phyloP scores from a whole-genome alignment of 805 yeast species.

The Starmerella khaoyaiensis region DNA sequence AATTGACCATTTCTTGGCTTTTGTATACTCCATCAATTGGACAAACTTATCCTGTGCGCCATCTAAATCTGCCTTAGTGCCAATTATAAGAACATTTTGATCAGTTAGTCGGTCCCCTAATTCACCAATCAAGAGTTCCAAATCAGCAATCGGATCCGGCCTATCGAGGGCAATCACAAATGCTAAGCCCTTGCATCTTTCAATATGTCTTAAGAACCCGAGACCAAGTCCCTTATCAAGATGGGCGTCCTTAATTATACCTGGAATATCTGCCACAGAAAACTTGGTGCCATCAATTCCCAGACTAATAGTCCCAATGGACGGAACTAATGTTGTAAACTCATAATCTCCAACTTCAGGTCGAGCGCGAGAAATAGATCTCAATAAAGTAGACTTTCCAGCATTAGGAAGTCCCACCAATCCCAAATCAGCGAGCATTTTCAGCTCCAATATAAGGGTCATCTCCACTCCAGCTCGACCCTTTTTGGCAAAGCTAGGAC shows the following conservation, averaged over 20 bases:
- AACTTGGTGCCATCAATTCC: constrained; percentile 44
- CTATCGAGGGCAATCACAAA: constrained; percentile 73
- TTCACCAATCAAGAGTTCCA: constrained; percentile 51
- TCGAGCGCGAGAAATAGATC: constrained; percentile 77
- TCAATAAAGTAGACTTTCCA: constrained; percentile 78
- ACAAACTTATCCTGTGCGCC: constrained; percentile 39
- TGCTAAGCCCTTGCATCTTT: constrained; percentile 78
- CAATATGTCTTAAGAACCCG: constrained; percentile 83
- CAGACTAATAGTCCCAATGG: constrained; percentile 70
- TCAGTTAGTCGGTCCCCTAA: constrained; percentile 52
- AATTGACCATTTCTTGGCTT: constrained; percentile 41
- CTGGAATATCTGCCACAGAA: constrained; percentile 96
- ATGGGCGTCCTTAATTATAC: constrained; percentile 80
- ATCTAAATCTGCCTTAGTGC: constrained; percentile 83
- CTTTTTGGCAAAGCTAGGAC: constrained; percentile 73
- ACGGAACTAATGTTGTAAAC: constrained; percentile 86
- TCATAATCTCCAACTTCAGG: constrained; percentile 96
- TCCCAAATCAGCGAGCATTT: constrained; percentile 83
- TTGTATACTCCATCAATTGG: constrained; percentile 28
- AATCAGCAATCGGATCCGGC: constrained; percentile 49
- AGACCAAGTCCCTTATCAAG: constrained; percentile 81
- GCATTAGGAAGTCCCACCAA: constrained; percentile 94
- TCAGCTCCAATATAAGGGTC: constrained; percentile 66
- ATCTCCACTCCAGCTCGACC: constrained; percentile 63
- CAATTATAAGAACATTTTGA: constrained; percentile 63